Conservation (phyloP, 1,139 yeast genomes). For the Pneumocystis sp. region DNA sequence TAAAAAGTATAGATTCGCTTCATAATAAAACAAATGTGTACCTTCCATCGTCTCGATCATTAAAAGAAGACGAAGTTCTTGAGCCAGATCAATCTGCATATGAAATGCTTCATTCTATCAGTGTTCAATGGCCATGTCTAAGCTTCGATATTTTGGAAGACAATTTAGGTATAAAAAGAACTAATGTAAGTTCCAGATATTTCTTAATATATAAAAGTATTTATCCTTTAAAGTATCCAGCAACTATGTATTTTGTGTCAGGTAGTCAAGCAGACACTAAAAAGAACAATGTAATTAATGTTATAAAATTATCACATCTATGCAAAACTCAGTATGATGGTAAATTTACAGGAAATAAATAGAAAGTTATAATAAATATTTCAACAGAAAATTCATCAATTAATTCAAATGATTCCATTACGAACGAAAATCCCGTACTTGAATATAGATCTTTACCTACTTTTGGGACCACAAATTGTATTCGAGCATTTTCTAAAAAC, state of each 20-base stretch:
- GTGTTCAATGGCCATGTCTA: slow-evolving; percentile 93
- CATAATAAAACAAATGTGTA: slow-evolving; percentile 32
- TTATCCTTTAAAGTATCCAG: slow-evolving; percentile 42
- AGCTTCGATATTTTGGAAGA: slow-evolving; percentile 85
- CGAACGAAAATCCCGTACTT: slow-evolving; percentile 66
- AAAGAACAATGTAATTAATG: slow-evolving; percentile 75
- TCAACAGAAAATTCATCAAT: slow-evolving; percentile 21
- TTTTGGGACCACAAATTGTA: slow-evolving; percentile 73
- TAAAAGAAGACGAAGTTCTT: slow-evolving; percentile 89
- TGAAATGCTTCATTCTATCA: slow-evolving; percentile 89
- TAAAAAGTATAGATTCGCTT: slow-evolving; percentile 11
- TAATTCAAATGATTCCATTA: slow-evolving; percentile 58
- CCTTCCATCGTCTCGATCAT: slow-evolving; percentile 64
- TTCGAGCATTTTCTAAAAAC: slow-evolving; percentile 65
- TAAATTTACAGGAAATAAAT: slow-evolving; percentile 32
- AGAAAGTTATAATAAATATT: neutral
- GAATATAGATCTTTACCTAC: slow-evolving; percentile 69
- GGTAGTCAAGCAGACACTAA: slow-evolving; percentile 87
- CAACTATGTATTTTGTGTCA: slow-evolving; percentile 67
- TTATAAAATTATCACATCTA: slow-evolving; percentile 69
- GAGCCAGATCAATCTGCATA: slow-evolving; percentile 95
- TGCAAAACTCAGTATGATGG: slow-evolving; percentile 76
- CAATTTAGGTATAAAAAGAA: slow-evolving; percentile 69
- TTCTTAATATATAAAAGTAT: neutral
- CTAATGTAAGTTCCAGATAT: slow-evolving; percentile 26